Evolutionary conservation across 106 monocot species (phyloP).

Genomic region (Gastrodia elata): DNA sequence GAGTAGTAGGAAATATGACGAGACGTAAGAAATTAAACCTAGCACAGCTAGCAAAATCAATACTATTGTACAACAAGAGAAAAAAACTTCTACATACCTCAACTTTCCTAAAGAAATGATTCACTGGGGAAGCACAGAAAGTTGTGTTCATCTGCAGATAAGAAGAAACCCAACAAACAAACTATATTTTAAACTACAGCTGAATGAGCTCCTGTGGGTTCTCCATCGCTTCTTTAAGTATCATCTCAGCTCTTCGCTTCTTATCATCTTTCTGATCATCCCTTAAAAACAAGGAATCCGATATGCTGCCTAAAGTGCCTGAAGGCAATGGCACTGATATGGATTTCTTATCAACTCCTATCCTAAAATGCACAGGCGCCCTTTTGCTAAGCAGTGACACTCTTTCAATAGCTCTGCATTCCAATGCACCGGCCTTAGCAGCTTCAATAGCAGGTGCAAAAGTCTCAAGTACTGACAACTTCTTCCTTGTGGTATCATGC

Average conservation of each 20-base stretch:
- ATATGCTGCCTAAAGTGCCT: constrained; percentile 15
- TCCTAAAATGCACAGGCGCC: constrained; percentile 49
- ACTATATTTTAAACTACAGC: constrained; percentile 26
- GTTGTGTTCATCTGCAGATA: neutral
- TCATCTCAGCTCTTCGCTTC: constrained; percentile 85
- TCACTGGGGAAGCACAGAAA: neutral
- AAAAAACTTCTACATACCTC: constrained; percentile 20
- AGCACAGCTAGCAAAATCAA: neutral
- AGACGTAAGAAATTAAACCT: neutral
- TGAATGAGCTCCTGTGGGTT: constrained; percentile 84
- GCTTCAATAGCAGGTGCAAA: constrained; percentile 71
- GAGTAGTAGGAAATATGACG: neutral
- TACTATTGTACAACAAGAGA: neutral
- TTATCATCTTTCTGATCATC: constrained; percentile 90
- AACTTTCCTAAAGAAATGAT: constrained; percentile 2
- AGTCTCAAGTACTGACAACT: constrained; percentile 50
- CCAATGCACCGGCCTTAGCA: constrained; percentile 29
- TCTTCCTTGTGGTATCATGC: constrained; percentile 20
- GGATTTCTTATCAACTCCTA: constrained; percentile 69
- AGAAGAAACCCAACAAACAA: constrained; percentile 6
- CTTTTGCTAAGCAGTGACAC: constrained; percentile 40
- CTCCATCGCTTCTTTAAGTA: constrained; percentile 88
- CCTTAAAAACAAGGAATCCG: constrained; percentile 42
- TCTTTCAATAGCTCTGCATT: constrained; percentile 9
- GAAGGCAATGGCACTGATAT: constrained; percentile 23